Conservation (phyloP, 805 yeast genomes). For the Metschnikowia gelsemii region DNA sequence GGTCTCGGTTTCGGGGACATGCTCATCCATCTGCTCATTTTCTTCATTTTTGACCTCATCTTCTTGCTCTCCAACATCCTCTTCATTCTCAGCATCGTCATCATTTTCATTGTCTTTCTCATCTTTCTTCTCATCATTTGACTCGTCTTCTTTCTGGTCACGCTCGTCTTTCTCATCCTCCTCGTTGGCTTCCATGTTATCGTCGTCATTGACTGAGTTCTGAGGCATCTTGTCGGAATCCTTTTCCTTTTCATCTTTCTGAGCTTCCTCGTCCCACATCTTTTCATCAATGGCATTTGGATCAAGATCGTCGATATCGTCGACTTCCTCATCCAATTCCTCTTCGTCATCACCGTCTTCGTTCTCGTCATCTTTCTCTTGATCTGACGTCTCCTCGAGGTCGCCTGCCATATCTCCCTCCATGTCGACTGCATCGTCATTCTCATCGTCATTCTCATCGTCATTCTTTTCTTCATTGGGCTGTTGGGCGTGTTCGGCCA, state of each 20-base stretch:
- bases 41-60: constrained; percentile 72
- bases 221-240: constrained; percentile 72
- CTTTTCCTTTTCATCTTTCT: constrained; percentile 75
- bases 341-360: constrained; percentile 42
- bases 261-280: constrained; percentile 95
- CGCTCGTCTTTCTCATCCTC: constrained; percentile 44
- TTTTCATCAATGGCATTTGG: constrained; percentile 95
- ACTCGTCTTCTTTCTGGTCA: constrained; percentile 32
- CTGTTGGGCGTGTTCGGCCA: constrained; percentile 72
- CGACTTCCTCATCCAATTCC: constrained; percentile 85
- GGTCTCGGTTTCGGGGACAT: constrained; percentile 81
- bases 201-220: constrained; percentile 50
- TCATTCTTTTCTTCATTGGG: constrained; percentile 68
- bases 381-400: constrained; percentile 73
- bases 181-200: constrained; percentile 47
- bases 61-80: constrained; percentile 80
- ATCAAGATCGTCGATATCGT: constrained; percentile 84
- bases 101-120: constrained; percentile 46
- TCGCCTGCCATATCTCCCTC: constrained; percentile 98
- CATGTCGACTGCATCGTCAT: constrained; percentile 88
- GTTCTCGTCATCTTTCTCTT: constrained; percentile 52
- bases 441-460: constrained; percentile 57
- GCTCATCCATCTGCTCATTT: constrained; percentile 64
- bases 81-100: constrained; percentile 59
- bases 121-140: constrained; percentile 31